These are phyloP conservation scores for Aspergillus sp. DNA, from an alignment of 2,329 filamentous ascomycete genomes.

Conservation along the genomic window DNA sequence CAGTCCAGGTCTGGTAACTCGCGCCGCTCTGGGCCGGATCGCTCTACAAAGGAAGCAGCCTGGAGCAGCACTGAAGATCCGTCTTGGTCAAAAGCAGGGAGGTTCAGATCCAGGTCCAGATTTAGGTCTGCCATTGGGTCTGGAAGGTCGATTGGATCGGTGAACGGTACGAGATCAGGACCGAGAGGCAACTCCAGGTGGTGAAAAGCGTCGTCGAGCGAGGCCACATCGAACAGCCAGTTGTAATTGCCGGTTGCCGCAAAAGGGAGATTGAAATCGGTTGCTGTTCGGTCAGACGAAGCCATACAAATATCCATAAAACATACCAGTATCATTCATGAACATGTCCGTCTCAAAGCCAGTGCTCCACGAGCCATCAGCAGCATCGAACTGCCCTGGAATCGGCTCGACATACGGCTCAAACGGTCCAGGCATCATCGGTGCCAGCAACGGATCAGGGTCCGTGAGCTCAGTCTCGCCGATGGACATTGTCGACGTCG, in stretches of 20 bases:
- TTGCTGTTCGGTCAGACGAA: slow-evolving; percentile 39
- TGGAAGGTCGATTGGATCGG: slow-evolving; percentile 13
- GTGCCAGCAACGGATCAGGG: slow-evolving; percentile 28
- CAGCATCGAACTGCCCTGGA: slow-evolving; percentile 34
- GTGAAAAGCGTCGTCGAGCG: slow-evolving; percentile 37
- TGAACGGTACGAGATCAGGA: slow-evolving; percentile 24
- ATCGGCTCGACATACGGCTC: slow-evolving; percentile 34
- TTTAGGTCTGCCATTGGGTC: neutral
- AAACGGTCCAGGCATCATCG: slow-evolving; percentile 32
- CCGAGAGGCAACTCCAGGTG: slow-evolving; percentile 27
- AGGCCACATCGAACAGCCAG: slow-evolving; percentile 56
- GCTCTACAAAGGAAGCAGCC: slow-evolving; percentile 25
- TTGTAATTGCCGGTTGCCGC: slow-evolving; percentile 63
- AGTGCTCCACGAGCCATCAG: slow-evolving; percentile 29
- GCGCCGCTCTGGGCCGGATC: neutral
- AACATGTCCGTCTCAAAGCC: slow-evolving; percentile 53
- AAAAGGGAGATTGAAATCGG: slow-evolving; percentile 65
- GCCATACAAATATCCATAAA: neutral
- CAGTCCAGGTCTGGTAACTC: slow-evolving; percentile 23
- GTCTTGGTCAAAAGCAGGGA: slow-evolving; percentile 7
- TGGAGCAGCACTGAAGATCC: slow-evolving; percentile 25
- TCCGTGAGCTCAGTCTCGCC: slow-evolving; percentile 21
- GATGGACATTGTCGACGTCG: slow-evolving; percentile 19
- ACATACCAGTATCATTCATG: slow-evolving; percentile 52
- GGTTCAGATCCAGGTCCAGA: neutral